phyloP scores from a whole-genome alignment of 257 asterid species.

The Petunia axillaris region DNA sequence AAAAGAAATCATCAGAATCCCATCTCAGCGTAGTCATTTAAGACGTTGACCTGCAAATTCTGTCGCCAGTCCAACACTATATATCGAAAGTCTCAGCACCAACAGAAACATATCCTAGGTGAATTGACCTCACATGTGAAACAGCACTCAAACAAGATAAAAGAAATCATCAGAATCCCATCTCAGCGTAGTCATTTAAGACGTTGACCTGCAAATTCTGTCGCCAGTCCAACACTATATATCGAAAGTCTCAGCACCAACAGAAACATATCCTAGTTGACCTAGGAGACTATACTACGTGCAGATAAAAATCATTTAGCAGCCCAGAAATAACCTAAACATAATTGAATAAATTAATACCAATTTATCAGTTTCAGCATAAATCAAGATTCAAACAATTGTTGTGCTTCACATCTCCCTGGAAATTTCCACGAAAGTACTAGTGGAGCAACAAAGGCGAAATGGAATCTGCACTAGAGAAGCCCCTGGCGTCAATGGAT shows the following conservation, averaged over 20 bases:
- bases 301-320: not conserved
- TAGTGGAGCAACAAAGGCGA: conserved; percentile 4
- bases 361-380: conserved; percentile 2
- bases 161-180: not conserved
- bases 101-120: conserved; percentile 15
- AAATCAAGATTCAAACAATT: conserved; percentile 18
- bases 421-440: conserved; percentile 4
- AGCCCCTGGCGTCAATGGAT: conserved; percentile 15
- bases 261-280: conserved; percentile 18
- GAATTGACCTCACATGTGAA: not conserved
- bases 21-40: not conserved
- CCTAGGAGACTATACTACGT: conserved; percentile 3
- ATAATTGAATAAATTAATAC: conserved; percentile 3
- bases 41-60: not conserved
- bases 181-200: conserved; percentile 11
- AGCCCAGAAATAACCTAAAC: not conserved
- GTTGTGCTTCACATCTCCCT: conserved; percentile 16
- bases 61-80: not conserved
- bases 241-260: not conserved
- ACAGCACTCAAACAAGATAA: not conserved
- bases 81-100: not conserved
- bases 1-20: not conserved
- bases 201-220: not conserved
- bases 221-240: not conserved
- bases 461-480: conserved; percentile 7